These are phyloP conservation scores for Tephrocybe rancida DNA, from an alignment of 768 basidiomycete genomes.

Conservation along the genomic window DNA sequence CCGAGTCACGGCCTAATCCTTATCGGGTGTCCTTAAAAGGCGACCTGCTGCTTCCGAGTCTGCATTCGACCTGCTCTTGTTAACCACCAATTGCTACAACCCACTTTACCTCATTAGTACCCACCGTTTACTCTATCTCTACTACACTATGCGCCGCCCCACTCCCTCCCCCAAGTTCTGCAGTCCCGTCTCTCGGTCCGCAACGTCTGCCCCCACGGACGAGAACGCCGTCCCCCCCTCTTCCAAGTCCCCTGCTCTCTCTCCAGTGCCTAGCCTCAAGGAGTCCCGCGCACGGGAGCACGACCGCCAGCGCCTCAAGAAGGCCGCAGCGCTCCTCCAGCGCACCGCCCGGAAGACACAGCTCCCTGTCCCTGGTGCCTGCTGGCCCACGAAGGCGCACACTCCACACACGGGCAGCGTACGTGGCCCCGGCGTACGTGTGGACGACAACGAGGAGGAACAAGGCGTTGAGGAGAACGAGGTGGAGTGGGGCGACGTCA, in stretches of 20 bases:
- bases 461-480: slow-evolving; percentile 13
- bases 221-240: slow-evolving; percentile 1
- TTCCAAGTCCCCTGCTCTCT: slow-evolving; percentile 17
- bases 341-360: slow-evolving; percentile 34
- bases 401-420: not conserved
- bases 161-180: slow-evolving; percentile 5
- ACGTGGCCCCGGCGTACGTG: not conserved
- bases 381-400: not conserved
- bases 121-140: not conserved
- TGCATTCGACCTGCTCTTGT: not conserved
- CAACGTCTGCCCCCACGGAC: not conserved
- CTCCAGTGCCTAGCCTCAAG: slow-evolving; percentile 32
- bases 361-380: too few relatives aligned
- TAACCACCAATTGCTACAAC: not conserved
- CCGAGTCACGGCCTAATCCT: slow-evolving; percentile 13
- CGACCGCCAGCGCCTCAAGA: slow-evolving; percentile 48
- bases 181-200: not conserved
- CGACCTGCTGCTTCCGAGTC: not conserved
- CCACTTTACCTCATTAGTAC: not conserved
- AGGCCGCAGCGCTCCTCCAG: slow-evolving; percentile 41
- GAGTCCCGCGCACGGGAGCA: slow-evolving; percentile 52
- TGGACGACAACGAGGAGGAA: not conserved
- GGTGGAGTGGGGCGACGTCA: slow-evolving; percentile 13
- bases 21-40: slow-evolving; percentile 11
- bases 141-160: slow-evolving; percentile 13